phyloP scores from a whole-genome alignment of 1,284 basidiomycete species.

The Trichosporon ovoides region DNA sequence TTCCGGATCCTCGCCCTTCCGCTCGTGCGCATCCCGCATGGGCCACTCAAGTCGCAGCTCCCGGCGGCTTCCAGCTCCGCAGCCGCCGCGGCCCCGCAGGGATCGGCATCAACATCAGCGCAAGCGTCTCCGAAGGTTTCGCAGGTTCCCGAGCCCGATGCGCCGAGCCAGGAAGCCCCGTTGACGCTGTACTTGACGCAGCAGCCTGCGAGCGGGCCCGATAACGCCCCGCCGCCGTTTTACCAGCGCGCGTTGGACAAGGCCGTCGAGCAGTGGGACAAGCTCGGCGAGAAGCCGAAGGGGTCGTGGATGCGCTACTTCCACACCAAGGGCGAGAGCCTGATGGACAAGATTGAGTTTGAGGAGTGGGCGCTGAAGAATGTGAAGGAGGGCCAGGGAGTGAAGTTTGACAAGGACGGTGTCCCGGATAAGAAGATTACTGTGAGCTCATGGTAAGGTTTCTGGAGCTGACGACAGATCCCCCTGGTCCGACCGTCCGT shows the following conservation, averaged over 20 bases:
- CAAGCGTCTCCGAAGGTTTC: neutral
- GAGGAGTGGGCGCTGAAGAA: conserved; percentile 47
- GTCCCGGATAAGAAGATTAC: conserved; percentile 25
- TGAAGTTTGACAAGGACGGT: conserved; percentile 34
- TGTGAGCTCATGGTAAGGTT: conserved; percentile 34
- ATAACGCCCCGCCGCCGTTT: conserved; percentile 11
- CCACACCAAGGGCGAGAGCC: conserved; percentile 42
- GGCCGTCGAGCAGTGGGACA: conserved; percentile 42
- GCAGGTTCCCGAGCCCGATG: too few relatives aligned
- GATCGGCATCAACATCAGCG: conserved; percentile 2
- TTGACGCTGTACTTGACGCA: conserved; percentile 23
- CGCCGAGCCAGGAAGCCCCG: conserved; percentile 13
- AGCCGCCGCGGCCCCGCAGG: neutral
- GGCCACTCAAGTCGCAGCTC: conserved; percentile 12
- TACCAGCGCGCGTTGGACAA: conserved; percentile 29
- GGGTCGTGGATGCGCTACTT: conserved; percentile 44
- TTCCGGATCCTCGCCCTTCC: conserved; percentile 43
- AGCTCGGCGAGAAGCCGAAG: conserved; percentile 37
- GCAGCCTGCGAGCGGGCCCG: conserved; percentile 12
- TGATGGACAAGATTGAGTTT: conserved; percentile 49
- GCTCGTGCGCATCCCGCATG: conserved; percentile 35
- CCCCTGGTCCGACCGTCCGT: conserved; percentile 37
- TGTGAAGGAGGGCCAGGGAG: conserved; percentile 35
- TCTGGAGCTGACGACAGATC: conserved; percentile 33
- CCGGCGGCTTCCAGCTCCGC: neutral